Conservation (phyloP, 176 grass and related monocot species). For the Aegilops speltoides region DNA sequence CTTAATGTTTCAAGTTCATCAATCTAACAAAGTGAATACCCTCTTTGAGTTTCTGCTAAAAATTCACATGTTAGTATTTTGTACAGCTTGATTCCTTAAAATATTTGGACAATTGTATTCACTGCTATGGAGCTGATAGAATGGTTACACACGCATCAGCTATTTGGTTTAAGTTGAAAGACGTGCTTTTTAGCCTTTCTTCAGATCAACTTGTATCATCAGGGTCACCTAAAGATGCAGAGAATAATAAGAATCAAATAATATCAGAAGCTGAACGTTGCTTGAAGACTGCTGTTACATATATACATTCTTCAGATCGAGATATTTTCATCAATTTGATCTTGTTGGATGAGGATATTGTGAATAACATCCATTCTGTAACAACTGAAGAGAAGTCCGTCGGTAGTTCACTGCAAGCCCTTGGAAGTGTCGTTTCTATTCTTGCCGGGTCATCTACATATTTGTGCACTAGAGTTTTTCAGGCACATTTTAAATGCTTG, state of each 20-base stretch:
- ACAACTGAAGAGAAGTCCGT: slow-evolving; percentile 38
- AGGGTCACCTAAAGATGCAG: slow-evolving; percentile 39
- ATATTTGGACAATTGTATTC: slow-evolving; percentile 84
- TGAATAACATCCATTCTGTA: slow-evolving; percentile 56
- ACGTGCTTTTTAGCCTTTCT: slow-evolving; percentile 70
- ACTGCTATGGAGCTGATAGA: slow-evolving; percentile 76
- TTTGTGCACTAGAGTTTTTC: slow-evolving; percentile 78
- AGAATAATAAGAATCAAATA: slow-evolving; percentile 64
- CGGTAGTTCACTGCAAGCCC: slow-evolving; percentile 36
- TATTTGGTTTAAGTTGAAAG: slow-evolving; percentile 84
- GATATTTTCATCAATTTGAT: slow-evolving; percentile 76
- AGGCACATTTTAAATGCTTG: slow-evolving; percentile 69
- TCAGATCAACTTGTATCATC: slow-evolving; percentile 38
- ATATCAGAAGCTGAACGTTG: slow-evolving; percentile 75
- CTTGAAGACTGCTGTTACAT: slow-evolving; percentile 56
- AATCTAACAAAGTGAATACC: slow-evolving; percentile 27
- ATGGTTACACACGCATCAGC: slow-evolving; percentile 63
- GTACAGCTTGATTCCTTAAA: slow-evolving; percentile 94
- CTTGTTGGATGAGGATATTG: slow-evolving; percentile 70
- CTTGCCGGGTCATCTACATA: slow-evolving; percentile 60
- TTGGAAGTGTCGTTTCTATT: slow-evolving; percentile 73
- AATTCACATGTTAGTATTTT: slow-evolving; percentile 24
- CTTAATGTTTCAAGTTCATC: slow-evolving; percentile 26
- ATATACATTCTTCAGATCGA: slow-evolving; percentile 60
- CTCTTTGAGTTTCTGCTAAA: slow-evolving; percentile 8